Conservation (phyloP, 495 filamentous ascomycete genomes). For the Penicillium taxi region DNA sequence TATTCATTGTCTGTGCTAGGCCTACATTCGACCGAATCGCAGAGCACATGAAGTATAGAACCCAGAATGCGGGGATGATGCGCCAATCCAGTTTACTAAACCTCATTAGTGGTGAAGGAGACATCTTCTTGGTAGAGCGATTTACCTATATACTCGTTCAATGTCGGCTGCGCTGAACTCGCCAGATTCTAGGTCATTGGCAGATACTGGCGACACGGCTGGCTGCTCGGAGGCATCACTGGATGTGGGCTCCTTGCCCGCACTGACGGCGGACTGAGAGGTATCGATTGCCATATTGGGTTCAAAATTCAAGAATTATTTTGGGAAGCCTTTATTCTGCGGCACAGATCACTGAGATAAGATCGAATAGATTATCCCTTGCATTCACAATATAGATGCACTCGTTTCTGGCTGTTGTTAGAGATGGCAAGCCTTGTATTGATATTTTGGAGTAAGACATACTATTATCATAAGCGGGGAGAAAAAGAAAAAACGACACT, state of each 20-base stretch:
- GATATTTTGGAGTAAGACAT: no score
- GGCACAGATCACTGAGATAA: no score
- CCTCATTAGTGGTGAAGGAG: not conserved
- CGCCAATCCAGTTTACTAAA: conserved; percentile 66
- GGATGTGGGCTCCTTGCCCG: conserved; percentile 13
- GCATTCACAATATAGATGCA: no score
- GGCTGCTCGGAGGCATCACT: conserved; percentile 23
- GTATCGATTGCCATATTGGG: conserved; percentile 14
- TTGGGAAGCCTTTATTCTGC: no score
- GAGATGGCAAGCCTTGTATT: no score
- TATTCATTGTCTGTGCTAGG: conserved; percentile 86
- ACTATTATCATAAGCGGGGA: no score
- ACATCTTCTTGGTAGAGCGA: not conserved
- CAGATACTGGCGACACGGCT: conserved; percentile 4
- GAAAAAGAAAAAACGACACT: no score
- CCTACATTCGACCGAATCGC: conserved; percentile 87
- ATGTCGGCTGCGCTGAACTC: conserved; percentile 28
- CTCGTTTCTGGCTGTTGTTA: no score
- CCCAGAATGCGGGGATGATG: conserved; percentile 87
- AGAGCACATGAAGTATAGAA: conserved; percentile 88
- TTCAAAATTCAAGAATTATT: no score
- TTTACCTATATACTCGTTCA: conserved; percentile 37
- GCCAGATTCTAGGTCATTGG: conserved; percentile 20
- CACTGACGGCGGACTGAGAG: conserved; percentile 4
- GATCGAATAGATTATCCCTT: no score